Evolutionary conservation across 495 filamentous ascomycete genomes (phyloP).

Genomic region (Penicillium alfredii): DNA sequence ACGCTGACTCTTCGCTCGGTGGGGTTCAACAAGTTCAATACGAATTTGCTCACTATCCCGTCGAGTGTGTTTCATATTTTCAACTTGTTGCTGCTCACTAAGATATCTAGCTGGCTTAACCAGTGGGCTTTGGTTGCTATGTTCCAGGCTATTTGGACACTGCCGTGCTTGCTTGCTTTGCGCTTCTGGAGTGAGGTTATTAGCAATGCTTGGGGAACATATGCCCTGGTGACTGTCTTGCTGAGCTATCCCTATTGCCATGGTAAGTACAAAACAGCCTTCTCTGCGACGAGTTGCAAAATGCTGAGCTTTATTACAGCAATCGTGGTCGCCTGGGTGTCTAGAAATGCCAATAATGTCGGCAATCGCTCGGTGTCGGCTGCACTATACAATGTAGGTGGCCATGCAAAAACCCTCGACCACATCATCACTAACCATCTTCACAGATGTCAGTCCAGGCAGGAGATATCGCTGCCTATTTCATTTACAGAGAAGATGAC

Average conservation of each 20-base stretch:
- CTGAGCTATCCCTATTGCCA: constrained; percentile 5
- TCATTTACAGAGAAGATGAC: constrained; percentile 53
- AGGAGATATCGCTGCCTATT: constrained; percentile 45
- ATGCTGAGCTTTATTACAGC: constrained; percentile 23
- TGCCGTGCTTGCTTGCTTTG: too few relatives aligned
- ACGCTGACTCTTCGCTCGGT: constrained; percentile 53
- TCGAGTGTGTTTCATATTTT: constrained; percentile 32
- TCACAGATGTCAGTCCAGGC: constrained; percentile 38
- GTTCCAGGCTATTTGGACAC: constrained; percentile 45
- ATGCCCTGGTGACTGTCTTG: background rate
- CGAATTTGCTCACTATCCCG: constrained; percentile 62
- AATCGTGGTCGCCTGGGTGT: constrained; percentile 58
- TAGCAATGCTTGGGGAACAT: too few relatives aligned
- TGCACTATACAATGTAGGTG: constrained; percentile 50
- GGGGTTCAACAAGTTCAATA: constrained; percentile 60
- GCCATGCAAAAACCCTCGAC: constrained; percentile 25
- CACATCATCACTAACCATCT: constrained; percentile 1
- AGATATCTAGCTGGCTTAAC: constrained; percentile 47
- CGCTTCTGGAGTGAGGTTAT: too few relatives aligned
- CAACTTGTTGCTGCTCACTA: constrained; percentile 43
- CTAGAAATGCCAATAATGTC: constrained; percentile 55
- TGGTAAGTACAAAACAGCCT: constrained; percentile 40
- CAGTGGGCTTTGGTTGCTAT: constrained; percentile 41
- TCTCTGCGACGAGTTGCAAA: constrained; percentile 54
- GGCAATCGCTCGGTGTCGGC: constrained; percentile 56